Evolutionary conservation across 305 asterid genomes (phyloP).

Genomic region (Solanum hybrid): DNA sequence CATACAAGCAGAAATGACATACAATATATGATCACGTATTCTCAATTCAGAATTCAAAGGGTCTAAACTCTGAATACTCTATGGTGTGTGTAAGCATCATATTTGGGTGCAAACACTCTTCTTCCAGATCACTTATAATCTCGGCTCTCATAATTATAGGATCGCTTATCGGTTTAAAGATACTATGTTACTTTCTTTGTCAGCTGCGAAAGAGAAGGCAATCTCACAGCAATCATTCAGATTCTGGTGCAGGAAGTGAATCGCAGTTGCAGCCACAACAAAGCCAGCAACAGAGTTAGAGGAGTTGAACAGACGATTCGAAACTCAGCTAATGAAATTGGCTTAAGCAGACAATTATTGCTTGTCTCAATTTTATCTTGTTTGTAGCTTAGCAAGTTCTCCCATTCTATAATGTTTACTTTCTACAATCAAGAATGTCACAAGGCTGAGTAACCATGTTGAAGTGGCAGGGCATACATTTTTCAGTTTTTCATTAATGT

Average conservation of each 20-base stretch:
- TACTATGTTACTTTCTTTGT: slow-evolving; percentile 8
- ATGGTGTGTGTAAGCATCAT: slow-evolving; percentile 41
- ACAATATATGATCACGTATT: not conserved
- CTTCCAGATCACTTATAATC: slow-evolving; percentile 18
- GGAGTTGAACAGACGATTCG: not conserved
- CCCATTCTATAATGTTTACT: not conserved
- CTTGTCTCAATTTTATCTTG: not conserved
- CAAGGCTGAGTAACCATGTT: not conserved
- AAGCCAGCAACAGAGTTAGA: not conserved
- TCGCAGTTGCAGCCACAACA: not conserved
- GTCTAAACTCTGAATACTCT: not conserved
- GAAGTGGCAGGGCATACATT: not conserved
- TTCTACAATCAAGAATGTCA: not conserved
- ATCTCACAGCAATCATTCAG: not conserved
- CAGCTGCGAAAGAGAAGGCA: slow-evolving; percentile 2
- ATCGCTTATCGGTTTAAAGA: slow-evolving; percentile 20
- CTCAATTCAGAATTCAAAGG: not conserved
- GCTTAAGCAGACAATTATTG: not conserved
- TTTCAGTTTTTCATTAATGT: not conserved
- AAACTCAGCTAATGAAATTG: not conserved
- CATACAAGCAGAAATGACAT: not conserved
- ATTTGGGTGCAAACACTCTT: slow-evolving; percentile 36
- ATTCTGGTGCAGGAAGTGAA: not conserved
- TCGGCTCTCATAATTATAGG: slow-evolving; percentile 33
- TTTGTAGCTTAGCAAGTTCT: not conserved